Percentiles rank a stretch among this genome's conserved stretches.
phyloP scores from a whole-genome alignment of 192 early-diverging fungal genomes.

The Entomortierella parvispora region DNA sequence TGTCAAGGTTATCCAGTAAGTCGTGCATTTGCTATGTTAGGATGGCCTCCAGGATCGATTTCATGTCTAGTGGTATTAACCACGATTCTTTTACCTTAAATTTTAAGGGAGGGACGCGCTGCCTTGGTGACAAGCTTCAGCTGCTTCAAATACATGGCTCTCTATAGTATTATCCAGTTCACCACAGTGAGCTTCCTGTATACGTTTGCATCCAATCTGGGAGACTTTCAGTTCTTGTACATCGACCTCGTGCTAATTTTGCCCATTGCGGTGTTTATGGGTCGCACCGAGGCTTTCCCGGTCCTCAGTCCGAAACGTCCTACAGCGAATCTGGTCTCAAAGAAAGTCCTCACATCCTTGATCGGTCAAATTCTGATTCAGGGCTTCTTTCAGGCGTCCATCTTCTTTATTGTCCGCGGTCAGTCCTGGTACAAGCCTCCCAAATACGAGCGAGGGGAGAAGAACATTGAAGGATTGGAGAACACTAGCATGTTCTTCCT shows the following conservation, averaged over 20 bases:
- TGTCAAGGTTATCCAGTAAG: conserved; percentile 81
- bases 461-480: conserved; percentile 83
- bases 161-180: conserved; percentile 98
- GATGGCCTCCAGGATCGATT: no score
- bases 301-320: conserved; percentile 82
- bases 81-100: neutral
- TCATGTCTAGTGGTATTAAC: no score
- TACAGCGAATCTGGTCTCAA: conserved; percentile 89
- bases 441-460: conserved; percentile 70
- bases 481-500: conserved; percentile 92
- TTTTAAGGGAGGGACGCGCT: conserved; percentile 86
- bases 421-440: conserved; percentile 75
- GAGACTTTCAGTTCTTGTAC: conserved; percentile 96
- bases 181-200: conserved; percentile 94
- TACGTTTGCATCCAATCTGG: conserved; percentile 85
- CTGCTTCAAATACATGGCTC: conserved; percentile 99
- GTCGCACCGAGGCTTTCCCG: conserved; percentile 84
- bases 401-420: conserved; percentile 77
- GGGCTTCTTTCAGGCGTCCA: conserved; percentile 77
- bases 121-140: conserved; percentile 97
- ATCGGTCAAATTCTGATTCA: conserved; percentile 91
- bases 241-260: conserved; percentile 94
- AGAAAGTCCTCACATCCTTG: conserved; percentile 91
- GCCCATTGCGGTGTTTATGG: conserved; percentile 90
- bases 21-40: conserved; percentile 27